Evolutionary conservation across 1,284 basidiomycete species (phyloP), one percentile per base, ranked within the genome.

Genomic region (Cerioporus squamosus): DNA sequence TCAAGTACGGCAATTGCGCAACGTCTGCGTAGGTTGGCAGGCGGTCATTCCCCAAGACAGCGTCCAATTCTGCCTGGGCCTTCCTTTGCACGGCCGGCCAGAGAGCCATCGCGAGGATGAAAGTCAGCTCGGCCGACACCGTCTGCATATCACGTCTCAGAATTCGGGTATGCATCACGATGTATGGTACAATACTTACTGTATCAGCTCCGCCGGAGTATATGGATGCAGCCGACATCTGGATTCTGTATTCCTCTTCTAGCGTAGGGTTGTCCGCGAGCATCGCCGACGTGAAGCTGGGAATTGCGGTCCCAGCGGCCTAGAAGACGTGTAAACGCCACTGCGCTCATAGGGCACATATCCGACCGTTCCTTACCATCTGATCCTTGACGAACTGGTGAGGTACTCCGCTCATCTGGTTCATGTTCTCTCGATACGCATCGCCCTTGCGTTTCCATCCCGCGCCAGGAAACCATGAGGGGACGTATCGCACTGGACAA

Each of bases 391-490:
- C 85, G 58, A 79, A 85, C 45, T 79, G 75, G 64, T 82, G 75
- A 17, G 87, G 85, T 49, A 74, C 73, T n/a, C 83, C 78, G 42
- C 82, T 81, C 80, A 84, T 79, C 40, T 82, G 76, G 18, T 73
- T 65, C 50, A 87, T 75, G 0, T 80, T 83, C 2, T 69, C 69
- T 20, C 77, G 75, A 81, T 84, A 86, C 49, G 74, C 70, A 46
- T 74, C 75, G 0, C 86, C 86, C 56, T 74, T 80, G 55, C 64
- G 73, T 66, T 82, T 81, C 75, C 87, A 90, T 10, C 73, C 74
- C 14, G 85, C 82, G 24, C 87, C 87, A 23, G 87, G 87, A 62
- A 87, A 77, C 87, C 87, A 89, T 9, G 75, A 70, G 12, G 87
- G 87, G 46, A 88, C 64, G 61, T 86, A 75, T 48, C 78, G 77